Conservation (phyloP, 2,329 filamentous ascomycete species). For the Aureobasidium sp. region DNA sequence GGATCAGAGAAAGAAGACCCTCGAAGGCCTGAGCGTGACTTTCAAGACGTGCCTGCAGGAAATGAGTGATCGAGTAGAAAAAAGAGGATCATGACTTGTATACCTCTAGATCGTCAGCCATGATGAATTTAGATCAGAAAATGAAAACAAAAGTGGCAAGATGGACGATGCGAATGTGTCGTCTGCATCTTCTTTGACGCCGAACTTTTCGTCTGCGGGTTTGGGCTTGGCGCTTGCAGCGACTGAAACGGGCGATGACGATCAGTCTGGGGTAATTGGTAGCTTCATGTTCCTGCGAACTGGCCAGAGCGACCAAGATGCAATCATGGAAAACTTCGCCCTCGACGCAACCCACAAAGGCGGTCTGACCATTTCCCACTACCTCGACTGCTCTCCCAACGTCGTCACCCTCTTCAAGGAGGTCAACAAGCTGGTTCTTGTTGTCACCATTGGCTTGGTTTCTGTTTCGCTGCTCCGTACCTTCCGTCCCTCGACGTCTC, state of each 20-base stretch:
- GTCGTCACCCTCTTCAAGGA: constrained; percentile 44
- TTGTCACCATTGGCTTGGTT: constrained; percentile 36
- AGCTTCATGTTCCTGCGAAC: background rate
- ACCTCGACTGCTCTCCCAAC: constrained; percentile 45
- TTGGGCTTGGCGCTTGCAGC: background rate
- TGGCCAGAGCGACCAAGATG: constrained; percentile 4
- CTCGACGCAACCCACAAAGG: constrained; percentile 28
- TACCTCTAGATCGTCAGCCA: constrained; percentile 19
- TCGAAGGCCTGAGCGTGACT: constrained; percentile 69
- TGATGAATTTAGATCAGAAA: constrained; percentile 1
- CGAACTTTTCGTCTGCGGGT: constrained; percentile 7
- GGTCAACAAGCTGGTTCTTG: constrained; percentile 43
- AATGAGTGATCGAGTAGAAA: constrained; percentile 6
- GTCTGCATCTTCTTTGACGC: background rate
- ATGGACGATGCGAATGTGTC: background rate
- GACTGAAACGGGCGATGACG: background rate
- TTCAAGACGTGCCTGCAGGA: constrained; percentile 44
- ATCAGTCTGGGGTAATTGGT: background rate
- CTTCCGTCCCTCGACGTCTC: background rate
- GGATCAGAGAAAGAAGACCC: constrained; percentile 78
- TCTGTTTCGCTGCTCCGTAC: constrained; percentile 22
- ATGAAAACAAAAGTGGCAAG: background rate
- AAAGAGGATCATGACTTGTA: constrained; percentile 20
- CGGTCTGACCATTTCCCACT: constrained; percentile 40
- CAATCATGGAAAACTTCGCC: constrained; percentile 28